Conservation (phyloP, 1,284 basidiomycete species). For the Sanghuangporus baumii region DNA sequence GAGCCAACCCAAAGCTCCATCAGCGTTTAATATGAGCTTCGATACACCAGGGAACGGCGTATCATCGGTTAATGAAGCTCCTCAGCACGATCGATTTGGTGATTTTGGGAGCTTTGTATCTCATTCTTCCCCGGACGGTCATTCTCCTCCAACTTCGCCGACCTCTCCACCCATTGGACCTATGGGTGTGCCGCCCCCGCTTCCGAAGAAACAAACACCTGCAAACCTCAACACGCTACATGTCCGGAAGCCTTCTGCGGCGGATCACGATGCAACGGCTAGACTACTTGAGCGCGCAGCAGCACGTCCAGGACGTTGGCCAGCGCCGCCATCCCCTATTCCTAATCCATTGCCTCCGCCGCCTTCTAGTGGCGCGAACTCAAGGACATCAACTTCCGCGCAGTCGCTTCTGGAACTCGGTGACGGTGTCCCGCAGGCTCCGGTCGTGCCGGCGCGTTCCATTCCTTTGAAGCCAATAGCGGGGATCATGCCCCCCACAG, state of each 20-base stretch:
- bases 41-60: conserved; percentile 4
- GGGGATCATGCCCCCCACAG: conserved; percentile 6
- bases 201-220: conserved; percentile 11
- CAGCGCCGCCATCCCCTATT: conserved; percentile 53
- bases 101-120: conserved; percentile 25
- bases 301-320: conserved; percentile 50
- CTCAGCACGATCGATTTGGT: conserved; percentile 15
- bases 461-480: conserved; percentile 12
- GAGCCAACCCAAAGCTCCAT: neutral
- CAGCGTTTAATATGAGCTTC: conserved; percentile 12
- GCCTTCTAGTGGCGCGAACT: conserved; percentile 11
- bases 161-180: conserved; percentile 2
- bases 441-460: conserved; percentile 1
- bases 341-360: conserved; percentile 38
- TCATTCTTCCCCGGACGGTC: conserved; percentile 13
- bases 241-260: conserved; percentile 10
- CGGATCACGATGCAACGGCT: conserved; percentile 15
- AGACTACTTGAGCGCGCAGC: conserved; percentile 28
- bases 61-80: neutral
- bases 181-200: neutral
- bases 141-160: conserved; percentile 1
- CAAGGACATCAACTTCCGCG: conserved; percentile 3
- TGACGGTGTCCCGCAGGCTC: conserved; percentile 13
- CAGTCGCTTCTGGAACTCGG: conserved; percentile 24
- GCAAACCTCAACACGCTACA: conserved; percentile 8